Base-by-base conservation (phyloP, 768 basidiomycete species). In the Mycena epipterygia region DNA sequence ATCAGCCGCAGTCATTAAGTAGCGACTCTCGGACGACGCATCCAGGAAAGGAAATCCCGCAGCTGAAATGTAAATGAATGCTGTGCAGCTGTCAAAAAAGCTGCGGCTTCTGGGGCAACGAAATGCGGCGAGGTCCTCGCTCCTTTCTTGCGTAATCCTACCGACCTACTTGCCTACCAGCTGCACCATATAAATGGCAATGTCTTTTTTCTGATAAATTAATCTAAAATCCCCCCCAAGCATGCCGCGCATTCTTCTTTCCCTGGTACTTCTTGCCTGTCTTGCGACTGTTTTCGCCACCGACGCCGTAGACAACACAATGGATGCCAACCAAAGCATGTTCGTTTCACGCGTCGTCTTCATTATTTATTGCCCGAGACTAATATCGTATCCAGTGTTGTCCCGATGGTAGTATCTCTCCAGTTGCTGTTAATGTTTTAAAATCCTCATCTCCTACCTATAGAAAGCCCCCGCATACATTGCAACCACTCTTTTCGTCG, bases 381-480 rank as follows among this genome's bases (percentile, higher is more conserved):
- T 53, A 5, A 61, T 48, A 11, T n/a, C n/a, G n/a, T 5, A 29
- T 32, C 9, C 21, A 68, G 67, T 39, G 67, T 62, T 33, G n/a
- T 68, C 9, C 67, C 67, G 1, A 68, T 62, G 41, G 66, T 67
- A 42, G 21, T 5, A 33, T n/a, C 44, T 23, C 11, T 14, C 13
- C n/a, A n/a, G n/a, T n/a, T n/a, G 5, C 35, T 58, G 39, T 14
- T 5, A 23, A 25, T 41, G 3, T 35, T 7, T 13, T 55, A 33
- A 55, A 12, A 19, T 39, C 44, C 44, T 46, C 8, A 30, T n/a
- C 5, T 13, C 35, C 7, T 30, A 32, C 27, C 3, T 23, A 21
- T 51, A 74, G 65, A 69, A 59, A 60, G 39, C 51, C 30, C 74
- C 66, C 6, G 68, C 74, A 2, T 52, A 37, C 16, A 37, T 72